A percentile compares a stretch with the other conserved stretches of the same genome.
phyloP scores from a whole-genome alignment of 164 flowering plant species.

The Nymphaea colorata region DNA sequence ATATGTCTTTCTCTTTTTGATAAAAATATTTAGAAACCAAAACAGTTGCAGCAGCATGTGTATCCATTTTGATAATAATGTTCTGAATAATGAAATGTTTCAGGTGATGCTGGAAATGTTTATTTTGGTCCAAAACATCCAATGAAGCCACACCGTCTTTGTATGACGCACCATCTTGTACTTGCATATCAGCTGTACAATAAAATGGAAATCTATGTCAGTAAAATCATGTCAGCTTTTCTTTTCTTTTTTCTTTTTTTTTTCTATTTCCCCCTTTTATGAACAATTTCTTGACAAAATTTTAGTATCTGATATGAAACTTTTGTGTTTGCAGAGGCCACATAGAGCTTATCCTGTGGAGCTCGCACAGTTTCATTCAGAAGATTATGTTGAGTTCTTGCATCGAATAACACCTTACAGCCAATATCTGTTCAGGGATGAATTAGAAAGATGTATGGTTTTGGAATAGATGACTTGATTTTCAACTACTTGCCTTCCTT shows the following conservation, averaged over 20 bases:
- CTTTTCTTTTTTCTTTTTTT: neutral
- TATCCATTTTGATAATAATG: no score
- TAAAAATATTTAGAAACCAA: no score
- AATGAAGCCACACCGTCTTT: conserved; percentile 97
- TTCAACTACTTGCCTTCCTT: no score
- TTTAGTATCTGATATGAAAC: neutral
- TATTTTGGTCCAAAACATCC: conserved; percentile 98
- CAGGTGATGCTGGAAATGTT: conserved; percentile 93
- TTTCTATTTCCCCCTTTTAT: neutral
- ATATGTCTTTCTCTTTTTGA: no score
- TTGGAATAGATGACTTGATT: no score
- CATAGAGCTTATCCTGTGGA: conserved; percentile 96
- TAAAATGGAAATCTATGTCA: conserved; percentile 94
- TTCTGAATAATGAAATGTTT: neutral
- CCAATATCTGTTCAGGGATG: conserved; percentile 50
- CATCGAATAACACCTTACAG: conserved; percentile 82
- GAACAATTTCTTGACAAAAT: no score
- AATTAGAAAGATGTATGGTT: conserved; percentile 62
- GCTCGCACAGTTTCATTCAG: conserved; percentile 96
- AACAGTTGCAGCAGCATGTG: no score
- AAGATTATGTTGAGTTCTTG: conserved; percentile 87
- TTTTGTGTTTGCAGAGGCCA: conserved; percentile 59
- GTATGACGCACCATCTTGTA: conserved; percentile 98
- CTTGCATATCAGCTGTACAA: conserved; percentile 85
- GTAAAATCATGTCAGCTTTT: conserved; percentile 12